Base-by-base conservation (phyloP, 805 yeast species). In the Wickerhamiella parazyma region DNA sequence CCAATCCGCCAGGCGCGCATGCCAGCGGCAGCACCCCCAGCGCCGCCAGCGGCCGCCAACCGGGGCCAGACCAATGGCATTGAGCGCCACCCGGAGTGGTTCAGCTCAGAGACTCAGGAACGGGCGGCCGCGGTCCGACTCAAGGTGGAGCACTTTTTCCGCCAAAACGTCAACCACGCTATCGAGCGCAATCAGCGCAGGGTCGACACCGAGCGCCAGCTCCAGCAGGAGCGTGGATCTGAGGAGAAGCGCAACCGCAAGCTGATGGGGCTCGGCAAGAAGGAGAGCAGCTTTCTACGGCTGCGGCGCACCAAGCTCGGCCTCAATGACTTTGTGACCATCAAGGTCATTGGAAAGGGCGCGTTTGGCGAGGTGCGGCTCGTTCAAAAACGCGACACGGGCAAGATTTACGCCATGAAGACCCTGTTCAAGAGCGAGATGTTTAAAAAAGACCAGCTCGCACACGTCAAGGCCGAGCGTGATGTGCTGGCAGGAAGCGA, bases 341-440 rank as follows among this genome's bases (percentile, higher is more conserved):
- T 86, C 44, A 85, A 85, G 62, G 95, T 81, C 28, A 73, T 76
- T 51, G 98, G 98, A 40, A 91, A 91, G 60, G 98, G 98, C 50
- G 95, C 98, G 0, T 91, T 91, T 66, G 98, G 98, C 49, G 96
- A 86, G 58, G 98, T 91, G 28, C 73, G 96, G 49, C 68, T 91
- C 43, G 97, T 91, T 11, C 96, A 91, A 58, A 89, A 87, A 67
- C 71, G 68, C 42, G 98, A 91, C 62, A 80, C 91, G 1, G 94
- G 95, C 42, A 80, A 82, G 63, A 87, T 82, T 28, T 86, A 78
- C 66, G 95, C 94, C 39, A 91, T 84, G 98, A 86, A 86, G 64
- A 87, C 95, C 3, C 72, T 80, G 55, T 71, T 80, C 58, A 91
- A 84, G 62, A 72, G 81, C 41, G 98, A 91, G 63, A 86, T 91